These are phyloP conservation scores for Viridothelium virens DNA, from an alignment of 495 filamentous ascomycete genomes.

Conservation along the genomic window DNA sequence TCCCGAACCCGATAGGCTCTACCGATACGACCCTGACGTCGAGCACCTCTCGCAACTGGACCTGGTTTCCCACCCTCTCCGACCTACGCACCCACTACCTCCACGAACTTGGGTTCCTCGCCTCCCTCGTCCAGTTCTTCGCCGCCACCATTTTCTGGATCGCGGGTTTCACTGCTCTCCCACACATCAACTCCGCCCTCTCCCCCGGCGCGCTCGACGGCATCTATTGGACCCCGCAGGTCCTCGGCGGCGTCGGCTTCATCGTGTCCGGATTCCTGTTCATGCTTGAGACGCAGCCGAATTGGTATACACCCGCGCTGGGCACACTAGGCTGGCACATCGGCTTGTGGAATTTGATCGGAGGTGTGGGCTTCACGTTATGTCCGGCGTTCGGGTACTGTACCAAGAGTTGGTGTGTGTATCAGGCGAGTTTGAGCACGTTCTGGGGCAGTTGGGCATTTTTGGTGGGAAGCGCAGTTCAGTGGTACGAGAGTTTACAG, in stretches of 20 bases:
- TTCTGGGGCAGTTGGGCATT: slow-evolving; percentile 68
- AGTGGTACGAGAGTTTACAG: slow-evolving; percentile 57
- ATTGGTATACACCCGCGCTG: slow-evolving; percentile 56
- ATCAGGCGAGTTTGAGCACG: slow-evolving; percentile 51
- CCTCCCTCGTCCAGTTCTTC: slow-evolving; percentile 51
- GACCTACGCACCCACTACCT: slow-evolving; percentile 58
- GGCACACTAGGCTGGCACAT: slow-evolving; percentile 56
- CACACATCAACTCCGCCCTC: slow-evolving; percentile 47
- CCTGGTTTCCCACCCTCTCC: slow-evolving; percentile 52
- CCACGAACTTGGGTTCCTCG: slow-evolving; percentile 61
- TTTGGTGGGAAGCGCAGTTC: slow-evolving; percentile 54
- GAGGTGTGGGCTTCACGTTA: slow-evolving; percentile 61
- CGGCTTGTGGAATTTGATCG: slow-evolving; percentile 51
- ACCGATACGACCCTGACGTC: slow-evolving; percentile 1
- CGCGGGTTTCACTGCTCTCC: slow-evolving; percentile 56
- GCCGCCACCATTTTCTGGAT: slow-evolving; percentile 65
- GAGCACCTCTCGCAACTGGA: slow-evolving; percentile 36
- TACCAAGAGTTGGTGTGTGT: slow-evolving; percentile 40
- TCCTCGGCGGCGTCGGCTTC: slow-evolving; percentile 59
- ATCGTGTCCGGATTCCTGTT: slow-evolving; percentile 53
- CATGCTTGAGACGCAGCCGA: slow-evolving; percentile 62
- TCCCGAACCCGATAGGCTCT: slow-evolving; percentile 18
- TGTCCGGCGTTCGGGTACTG: slow-evolving; percentile 55
- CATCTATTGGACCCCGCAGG: slow-evolving; percentile 61
- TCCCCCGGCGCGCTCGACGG: slow-evolving; percentile 45